Evolutionary conservation across 2,329 filamentous ascomycete species (phyloP).

Genomic region (Aspergillus unguis): DNA sequence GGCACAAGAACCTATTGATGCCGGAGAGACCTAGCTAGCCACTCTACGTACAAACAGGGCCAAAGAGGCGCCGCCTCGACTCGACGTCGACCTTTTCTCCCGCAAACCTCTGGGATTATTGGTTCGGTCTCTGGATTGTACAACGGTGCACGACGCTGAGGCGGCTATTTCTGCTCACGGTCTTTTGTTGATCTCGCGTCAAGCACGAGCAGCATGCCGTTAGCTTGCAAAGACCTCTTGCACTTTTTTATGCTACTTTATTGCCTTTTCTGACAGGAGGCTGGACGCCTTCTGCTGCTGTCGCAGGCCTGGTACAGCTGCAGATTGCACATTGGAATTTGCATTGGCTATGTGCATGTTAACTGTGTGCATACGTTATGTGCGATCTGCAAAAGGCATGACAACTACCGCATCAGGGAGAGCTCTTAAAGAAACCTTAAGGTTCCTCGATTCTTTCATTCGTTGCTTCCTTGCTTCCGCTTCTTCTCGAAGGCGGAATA

Average conservation of each 20-base stretch:
- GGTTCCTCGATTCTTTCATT: neutral
- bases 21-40: neutral
- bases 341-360: neutral
- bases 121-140: conserved; percentile 3
- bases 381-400: conserved; percentile 7
- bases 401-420: conserved; percentile 1
- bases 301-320: neutral
- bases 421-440: neutral
- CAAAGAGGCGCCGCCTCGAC: conserved; percentile 2
- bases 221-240: neutral
- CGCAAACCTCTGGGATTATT: neutral
- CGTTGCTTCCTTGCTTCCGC: conserved; percentile 1
- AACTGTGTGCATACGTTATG: conserved; percentile 3
- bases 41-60: neutral
- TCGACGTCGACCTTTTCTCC: conserved; percentile 4
- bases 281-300: neutral
- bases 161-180: conserved; percentile 13
- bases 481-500: neutral
- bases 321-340: neutral
- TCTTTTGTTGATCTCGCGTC: conserved; percentile 6
- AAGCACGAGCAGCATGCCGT: conserved; percentile 2
- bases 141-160: conserved; percentile 16
- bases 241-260: neutral
- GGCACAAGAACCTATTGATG: conserved; percentile 14
- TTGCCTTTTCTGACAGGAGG: neutral